Conservation (phyloP, 345 rosid species). For the Lagerstroemia speciosa region DNA sequence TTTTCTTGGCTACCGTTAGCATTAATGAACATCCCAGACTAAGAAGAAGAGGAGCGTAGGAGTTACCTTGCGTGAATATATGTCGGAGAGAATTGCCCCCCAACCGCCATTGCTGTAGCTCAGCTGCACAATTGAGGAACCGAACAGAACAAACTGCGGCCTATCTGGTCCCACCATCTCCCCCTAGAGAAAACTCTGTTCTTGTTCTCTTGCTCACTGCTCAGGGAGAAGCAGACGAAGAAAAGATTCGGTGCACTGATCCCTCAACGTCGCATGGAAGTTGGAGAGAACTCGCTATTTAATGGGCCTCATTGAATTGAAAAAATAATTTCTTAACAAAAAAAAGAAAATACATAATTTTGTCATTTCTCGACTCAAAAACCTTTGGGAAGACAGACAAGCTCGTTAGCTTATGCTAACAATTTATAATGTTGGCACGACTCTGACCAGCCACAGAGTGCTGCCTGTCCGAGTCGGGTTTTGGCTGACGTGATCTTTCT, state of each 20-base stretch:
- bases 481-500: too few relatives aligned
- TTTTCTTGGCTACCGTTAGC: neutral
- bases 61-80: constrained; percentile 81
- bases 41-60: neutral
- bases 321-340: too few relatives aligned
- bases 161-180: constrained; percentile 76
- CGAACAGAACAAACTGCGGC: constrained; percentile 91
- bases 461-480: too few relatives aligned
- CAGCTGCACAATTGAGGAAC: constrained; percentile 93
- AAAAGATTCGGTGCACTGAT: neutral
- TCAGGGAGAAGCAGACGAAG: neutral
- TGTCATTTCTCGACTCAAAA: neutral
- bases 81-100: constrained; percentile 83
- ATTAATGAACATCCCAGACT: neutral
- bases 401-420: too few relatives aligned
- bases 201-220: neutral
- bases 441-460: neutral
- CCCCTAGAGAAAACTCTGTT: neutral
- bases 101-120: constrained; percentile 89
- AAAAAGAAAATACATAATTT: neutral
- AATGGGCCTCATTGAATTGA: neutral
- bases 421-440: neutral
- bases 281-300: neutral
- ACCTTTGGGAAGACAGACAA: too few relatives aligned
- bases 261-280: neutral